Base-by-base conservation (phyloP, 2,329 filamentous ascomycete species). In the Claviceps sorghi region DNA sequence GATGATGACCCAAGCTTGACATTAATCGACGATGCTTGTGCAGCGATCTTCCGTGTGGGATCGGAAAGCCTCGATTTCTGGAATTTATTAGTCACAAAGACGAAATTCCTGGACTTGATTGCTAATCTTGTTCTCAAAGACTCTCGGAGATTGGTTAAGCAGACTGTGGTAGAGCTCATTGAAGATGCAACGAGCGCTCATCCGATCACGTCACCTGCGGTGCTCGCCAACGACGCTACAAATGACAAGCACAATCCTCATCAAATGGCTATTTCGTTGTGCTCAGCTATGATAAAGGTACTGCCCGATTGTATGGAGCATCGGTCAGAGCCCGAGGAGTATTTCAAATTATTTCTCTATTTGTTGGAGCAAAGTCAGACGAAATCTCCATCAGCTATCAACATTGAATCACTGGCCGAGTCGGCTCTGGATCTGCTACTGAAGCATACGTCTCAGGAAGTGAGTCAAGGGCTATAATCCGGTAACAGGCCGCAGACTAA, bases 291-390 rank as follows among this genome's bases (percentile, higher is more conserved):
- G 22, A 60, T 63, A 21, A 61, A 62, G 30, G 61, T 70, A 9
- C 57, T 74, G 17, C 60, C 65, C 9, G 58, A 63, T 38, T 65
- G 66, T 29, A 59, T 60, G 19, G 50, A 40, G 5, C 57, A 62
- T 50, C 63, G 67, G 32, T 53, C 52, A 29, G 66, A 69, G 26
- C 74, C 73, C 52, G 66, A 71, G 26, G 74, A 79, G 48, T 59
- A 74, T 17, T 71, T 80, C 50, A 56, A 58, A 2, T 57, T 77
- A 19, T 65, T 70, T 34, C 61, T 53, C 3, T 34, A 49, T 43
- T 45, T 55, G 6, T 36, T 53, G 36, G 51, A 49, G 21, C 41
- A 26, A 15, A 26, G n/a, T 11, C 48, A 26, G 26, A 26, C 21
- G 19, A 51, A 10, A 21, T 36, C 53, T 17, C 55, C 60, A n/a